phyloP scores from a whole-genome alignment of 768 basidiomycete genomes.

The Amanita exitialis region DNA sequence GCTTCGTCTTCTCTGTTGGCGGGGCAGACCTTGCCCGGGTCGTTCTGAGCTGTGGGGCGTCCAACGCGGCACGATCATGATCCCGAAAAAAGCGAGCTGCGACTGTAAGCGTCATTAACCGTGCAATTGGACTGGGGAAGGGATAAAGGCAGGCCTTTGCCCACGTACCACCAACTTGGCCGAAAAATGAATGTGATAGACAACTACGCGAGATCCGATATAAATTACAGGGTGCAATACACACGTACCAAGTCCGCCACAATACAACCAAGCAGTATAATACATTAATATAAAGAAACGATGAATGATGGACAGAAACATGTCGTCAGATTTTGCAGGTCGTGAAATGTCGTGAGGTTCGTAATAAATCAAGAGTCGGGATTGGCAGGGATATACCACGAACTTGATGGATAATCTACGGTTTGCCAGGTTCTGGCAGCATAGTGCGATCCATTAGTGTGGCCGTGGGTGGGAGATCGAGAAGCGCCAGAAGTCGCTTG shows the following conservation, averaged over 20 bases:
- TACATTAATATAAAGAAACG: too few species aligned
- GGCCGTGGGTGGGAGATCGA: not conserved
- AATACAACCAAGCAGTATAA: conserved; percentile 18
- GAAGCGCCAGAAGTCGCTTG: not conserved
- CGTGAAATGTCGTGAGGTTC: conserved; percentile 1
- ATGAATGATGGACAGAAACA: too few species aligned
- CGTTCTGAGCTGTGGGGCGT: too few species aligned
- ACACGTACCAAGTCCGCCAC: conserved; percentile 30
- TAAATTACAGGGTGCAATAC: not conserved
- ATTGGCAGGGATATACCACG: conserved; percentile 1
- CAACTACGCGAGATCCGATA: not conserved
- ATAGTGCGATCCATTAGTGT: not conserved
- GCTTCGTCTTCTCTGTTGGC: too few species aligned
- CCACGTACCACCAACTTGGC: too few species aligned
- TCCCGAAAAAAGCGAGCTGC: too few species aligned
- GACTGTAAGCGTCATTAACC: too few species aligned
- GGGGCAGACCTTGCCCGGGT: too few species aligned
- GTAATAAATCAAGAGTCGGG: not conserved
- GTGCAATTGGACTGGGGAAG: too few species aligned
- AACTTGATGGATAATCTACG: conserved; percentile 4
- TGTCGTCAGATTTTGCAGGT: not conserved
- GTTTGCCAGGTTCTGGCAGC: conserved; percentile 1
- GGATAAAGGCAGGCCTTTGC: too few species aligned
- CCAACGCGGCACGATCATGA: too few species aligned
- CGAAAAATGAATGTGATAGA: too few species aligned